These are phyloP conservation scores for Eleusine indica DNA, from an alignment of 176 grass and related monocot genomes.

Conservation along the genomic window DNA sequence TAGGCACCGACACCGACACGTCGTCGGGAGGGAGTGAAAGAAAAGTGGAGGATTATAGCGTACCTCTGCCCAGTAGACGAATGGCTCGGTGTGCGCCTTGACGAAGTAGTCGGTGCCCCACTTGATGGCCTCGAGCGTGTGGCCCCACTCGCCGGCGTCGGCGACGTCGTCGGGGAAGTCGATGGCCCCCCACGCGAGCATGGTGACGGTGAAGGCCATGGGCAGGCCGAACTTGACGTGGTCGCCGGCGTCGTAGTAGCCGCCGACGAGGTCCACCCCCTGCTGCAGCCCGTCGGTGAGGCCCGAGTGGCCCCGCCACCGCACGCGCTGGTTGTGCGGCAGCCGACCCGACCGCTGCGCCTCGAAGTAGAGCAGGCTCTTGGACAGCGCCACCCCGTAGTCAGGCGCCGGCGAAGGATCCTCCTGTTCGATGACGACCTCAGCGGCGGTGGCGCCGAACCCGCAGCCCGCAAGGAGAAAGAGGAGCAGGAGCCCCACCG, in stretches of 20 bases:
- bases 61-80: conserved; percentile 94
- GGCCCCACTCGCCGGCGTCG: conserved; percentile 58
- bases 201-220: conserved; percentile 95
- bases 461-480: background rate
- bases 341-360: conserved; percentile 88
- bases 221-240: conserved; percentile 96
- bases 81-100: conserved; percentile 87
- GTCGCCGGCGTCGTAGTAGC: conserved; percentile 90
- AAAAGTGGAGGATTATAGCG: too few relatives aligned
- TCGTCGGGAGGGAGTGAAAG: background rate
- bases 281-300: conserved; percentile 93
- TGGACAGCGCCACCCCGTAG: conserved; percentile 69
- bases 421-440: background rate
- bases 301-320: conserved; percentile 87
- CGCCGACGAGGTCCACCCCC: conserved; percentile 88
- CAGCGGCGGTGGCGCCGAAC: background rate
- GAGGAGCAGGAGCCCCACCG: background rate
- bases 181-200: conserved; percentile 81
- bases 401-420: conserved; percentile 21
- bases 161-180: conserved; percentile 70
- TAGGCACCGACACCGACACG: background rate
- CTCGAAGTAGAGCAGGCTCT: conserved; percentile 97
- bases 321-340: conserved; percentile 76
- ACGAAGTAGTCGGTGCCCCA: conserved; percentile 97
- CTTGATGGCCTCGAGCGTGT: conserved; percentile 87